Evolutionary conservation across 73 alveolate species (phyloP).

Genomic region (Tetrahymena malaccensis): DNA sequence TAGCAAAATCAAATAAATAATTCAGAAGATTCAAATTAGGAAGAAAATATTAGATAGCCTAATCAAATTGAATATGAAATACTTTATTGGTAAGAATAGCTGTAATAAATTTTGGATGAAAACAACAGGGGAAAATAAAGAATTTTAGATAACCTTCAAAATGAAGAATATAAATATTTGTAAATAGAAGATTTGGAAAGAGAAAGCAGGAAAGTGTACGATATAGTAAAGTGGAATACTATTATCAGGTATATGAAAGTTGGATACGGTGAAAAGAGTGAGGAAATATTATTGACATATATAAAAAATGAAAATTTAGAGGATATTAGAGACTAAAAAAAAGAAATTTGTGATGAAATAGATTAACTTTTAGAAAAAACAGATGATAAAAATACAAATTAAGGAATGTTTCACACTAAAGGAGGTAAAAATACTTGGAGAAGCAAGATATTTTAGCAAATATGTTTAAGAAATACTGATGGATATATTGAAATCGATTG

Average conservation of each 20-base stretch:
- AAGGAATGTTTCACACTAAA: neutral
- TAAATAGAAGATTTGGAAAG: neutral
- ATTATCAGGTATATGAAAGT: neutral
- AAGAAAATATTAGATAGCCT: neutral
- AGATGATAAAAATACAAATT: neutral
- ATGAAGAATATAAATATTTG: neutral
- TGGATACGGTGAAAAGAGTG: neutral
- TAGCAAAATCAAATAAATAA: too few species aligned
- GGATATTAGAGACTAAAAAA: neutral
- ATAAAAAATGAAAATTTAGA: neutral
- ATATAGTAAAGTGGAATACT: neutral
- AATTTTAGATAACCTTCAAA: neutral
- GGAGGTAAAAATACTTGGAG: neutral
- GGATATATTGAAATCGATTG: neutral
- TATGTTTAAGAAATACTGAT: neutral
- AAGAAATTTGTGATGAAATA: neutral
- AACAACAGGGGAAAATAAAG: neutral
- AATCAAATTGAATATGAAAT: neutral
- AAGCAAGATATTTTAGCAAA: neutral
- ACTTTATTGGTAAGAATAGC: neutral
- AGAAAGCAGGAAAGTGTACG: neutral
- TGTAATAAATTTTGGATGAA: neutral
- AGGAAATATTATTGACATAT: neutral
- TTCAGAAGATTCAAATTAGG: neutral
- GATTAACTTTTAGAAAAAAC: neutral